These are phyloP conservation scores for Akanthomyces lecanii DNA, from an alignment of 2,329 filamentous ascomycete species.

Conservation along the genomic window DNA sequence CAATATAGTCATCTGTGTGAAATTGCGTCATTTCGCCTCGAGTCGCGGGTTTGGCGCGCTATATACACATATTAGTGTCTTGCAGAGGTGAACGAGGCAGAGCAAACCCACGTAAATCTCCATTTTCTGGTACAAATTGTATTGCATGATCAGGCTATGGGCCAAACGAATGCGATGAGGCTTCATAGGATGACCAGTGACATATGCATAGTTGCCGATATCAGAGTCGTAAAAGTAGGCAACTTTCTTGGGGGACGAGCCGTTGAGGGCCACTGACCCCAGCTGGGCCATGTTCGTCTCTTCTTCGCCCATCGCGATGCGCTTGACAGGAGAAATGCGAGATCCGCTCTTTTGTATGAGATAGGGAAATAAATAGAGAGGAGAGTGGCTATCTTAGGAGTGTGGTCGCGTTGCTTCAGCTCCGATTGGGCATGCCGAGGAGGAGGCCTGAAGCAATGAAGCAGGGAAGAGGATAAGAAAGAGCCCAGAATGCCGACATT, in stretches of 20 bases:
- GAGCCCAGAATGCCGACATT: slow-evolving; percentile 10
- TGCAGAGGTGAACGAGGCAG: neutral
- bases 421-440: neutral
- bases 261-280: slow-evolving; percentile 44
- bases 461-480: neutral
- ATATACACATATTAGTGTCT: slow-evolving; percentile 32
- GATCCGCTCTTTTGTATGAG: neutral
- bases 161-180: slow-evolving; percentile 92
- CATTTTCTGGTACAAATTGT: slow-evolving; percentile 94
- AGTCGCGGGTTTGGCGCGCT: slow-evolving; percentile 83
- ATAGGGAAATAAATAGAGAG: neutral
- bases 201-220: slow-evolving; percentile 97
- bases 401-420: neutral
- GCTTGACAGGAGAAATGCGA: neutral
- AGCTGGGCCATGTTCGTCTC: slow-evolving; percentile 34
- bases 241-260: slow-evolving; percentile 66
- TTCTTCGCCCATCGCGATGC: slow-evolving; percentile 33
- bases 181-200: slow-evolving; percentile 97
- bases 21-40: slow-evolving; percentile 90
- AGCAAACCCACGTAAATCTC: slow-evolving; percentile 78
- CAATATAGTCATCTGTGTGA: slow-evolving; percentile 92
- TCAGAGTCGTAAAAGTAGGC: slow-evolving; percentile 99
- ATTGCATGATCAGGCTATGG: slow-evolving; percentile 93
- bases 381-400: neutral
- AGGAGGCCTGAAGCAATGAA: neutral